phyloP scores from a whole-genome alignment of 805 yeast species.

The Candida alai region DNA sequence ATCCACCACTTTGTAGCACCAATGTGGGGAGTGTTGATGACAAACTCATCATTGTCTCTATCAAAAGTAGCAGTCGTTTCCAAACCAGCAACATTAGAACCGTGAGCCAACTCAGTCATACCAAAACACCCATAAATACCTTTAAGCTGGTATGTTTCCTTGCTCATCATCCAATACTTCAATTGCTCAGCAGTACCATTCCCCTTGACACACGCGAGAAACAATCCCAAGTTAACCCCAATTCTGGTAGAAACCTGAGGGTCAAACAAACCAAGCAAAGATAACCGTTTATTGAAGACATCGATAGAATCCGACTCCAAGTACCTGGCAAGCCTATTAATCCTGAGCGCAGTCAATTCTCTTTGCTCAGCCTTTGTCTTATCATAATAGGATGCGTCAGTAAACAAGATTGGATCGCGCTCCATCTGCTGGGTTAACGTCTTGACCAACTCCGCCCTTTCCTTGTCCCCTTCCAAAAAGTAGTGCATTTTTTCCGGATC shows the following conservation, averaged over 20 bases:
- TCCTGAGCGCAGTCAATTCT: slow-evolving; percentile 55
- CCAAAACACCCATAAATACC: slow-evolving; percentile 64
- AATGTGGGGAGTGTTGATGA: slow-evolving; percentile 44
- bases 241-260: slow-evolving; percentile 78
- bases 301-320: slow-evolving; percentile 48
- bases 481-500: slow-evolving; percentile 38
- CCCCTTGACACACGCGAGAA: slow-evolving; percentile 76
- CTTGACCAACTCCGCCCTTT: slow-evolving; percentile 45
- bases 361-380: slow-evolving; percentile 53
- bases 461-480: slow-evolving; percentile 38
- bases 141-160: slow-evolving; percentile 57
- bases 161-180: slow-evolving; percentile 72
- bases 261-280: slow-evolving; percentile 62
- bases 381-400: slow-evolving; percentile 55
- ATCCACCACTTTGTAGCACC: slow-evolving; percentile 52
- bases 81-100: slow-evolving; percentile 56
- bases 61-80: slow-evolving; percentile 51
- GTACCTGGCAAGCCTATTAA: slow-evolving; percentile 57
- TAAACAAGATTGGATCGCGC: slow-evolving; percentile 62
- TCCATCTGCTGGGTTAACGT: slow-evolving; percentile 54
- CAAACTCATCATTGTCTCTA: slow-evolving; percentile 36
- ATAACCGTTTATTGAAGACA: slow-evolving; percentile 55
- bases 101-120: slow-evolving; percentile 63
- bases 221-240: slow-evolving; percentile 86
- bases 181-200: slow-evolving; percentile 85